Evolutionary conservation across 2,329 filamentous ascomycete genomes (phyloP).

Genomic region (Periconia digitata): DNA sequence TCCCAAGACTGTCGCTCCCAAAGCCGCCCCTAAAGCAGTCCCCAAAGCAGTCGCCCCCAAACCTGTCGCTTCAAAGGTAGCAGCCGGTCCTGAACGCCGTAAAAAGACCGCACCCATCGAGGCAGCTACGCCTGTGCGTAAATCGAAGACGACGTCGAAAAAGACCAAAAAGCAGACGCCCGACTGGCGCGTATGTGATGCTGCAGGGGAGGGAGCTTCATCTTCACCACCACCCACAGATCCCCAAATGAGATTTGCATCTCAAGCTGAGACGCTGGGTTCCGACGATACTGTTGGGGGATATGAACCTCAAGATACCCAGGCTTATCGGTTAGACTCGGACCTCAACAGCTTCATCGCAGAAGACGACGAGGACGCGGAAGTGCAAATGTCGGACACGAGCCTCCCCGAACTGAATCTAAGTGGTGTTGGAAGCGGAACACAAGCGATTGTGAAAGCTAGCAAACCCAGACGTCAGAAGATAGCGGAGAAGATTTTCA

Average conservation of each 20-base stretch:
- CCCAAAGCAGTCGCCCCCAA: slow-evolving; percentile 13
- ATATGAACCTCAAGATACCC: slow-evolving; percentile 42
- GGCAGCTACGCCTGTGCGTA: slow-evolving; percentile 20
- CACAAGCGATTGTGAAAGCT: slow-evolving; percentile 35
- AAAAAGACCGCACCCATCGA: slow-evolving; percentile 16
- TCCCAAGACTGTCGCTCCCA: slow-evolving; percentile 11
- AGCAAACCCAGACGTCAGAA: slow-evolving; percentile 21
- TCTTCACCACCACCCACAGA: slow-evolving; percentile 45
- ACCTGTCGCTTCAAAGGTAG: slow-evolving; percentile 7
- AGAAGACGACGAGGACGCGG: slow-evolving; percentile 42
- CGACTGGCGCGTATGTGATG: slow-evolving; percentile 27
- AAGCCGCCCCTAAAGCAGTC: slow-evolving; percentile 12
- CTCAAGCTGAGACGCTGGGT: slow-evolving; percentile 45
- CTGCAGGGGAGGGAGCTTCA: slow-evolving; percentile 34
- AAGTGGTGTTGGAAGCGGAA: slow-evolving; percentile 31
- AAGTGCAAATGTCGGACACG: slow-evolving; percentile 31
- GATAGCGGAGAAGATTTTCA: slow-evolving; percentile 36
- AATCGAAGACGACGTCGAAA: slow-evolving; percentile 9
- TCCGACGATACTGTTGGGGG: slow-evolving; percentile 47
- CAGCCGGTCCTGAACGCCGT: slow-evolving; percentile 24
- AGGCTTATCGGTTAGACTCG: slow-evolving; percentile 46
- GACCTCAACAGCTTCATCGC: slow-evolving; percentile 51
- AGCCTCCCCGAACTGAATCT: slow-evolving; percentile 34
- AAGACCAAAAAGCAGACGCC: slow-evolving; percentile 22
- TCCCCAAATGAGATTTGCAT: slow-evolving; percentile 40